phyloP scores from a whole-genome alignment of 768 basidiomycete genomes.

The Lactifluus pinguis region DNA sequence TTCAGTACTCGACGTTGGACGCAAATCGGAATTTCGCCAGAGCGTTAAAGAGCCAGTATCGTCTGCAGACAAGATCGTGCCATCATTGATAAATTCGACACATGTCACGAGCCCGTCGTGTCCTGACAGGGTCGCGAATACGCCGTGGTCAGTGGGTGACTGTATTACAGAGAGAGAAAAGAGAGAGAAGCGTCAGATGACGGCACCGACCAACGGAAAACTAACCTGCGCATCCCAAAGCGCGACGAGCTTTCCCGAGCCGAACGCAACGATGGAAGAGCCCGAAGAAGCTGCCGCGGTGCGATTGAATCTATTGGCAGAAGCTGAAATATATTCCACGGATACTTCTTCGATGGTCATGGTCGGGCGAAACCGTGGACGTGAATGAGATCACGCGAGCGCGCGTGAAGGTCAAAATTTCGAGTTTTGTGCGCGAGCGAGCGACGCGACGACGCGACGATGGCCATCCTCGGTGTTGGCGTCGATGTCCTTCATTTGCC shows the following conservation, averaged over 20 bases:
- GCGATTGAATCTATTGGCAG: constrained; percentile 38
- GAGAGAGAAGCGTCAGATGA: not conserved
- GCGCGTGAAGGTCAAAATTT: not conserved
- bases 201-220: constrained; percentile 2
- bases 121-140: constrained; percentile 63
- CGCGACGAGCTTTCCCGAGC: constrained; percentile 44
- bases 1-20: constrained; percentile 14
- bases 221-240: constrained; percentile 51
- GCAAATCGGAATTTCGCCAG: constrained; percentile 43
- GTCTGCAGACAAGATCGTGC: constrained; percentile 61
- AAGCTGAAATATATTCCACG: constrained; percentile 37
- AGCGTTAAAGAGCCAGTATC: constrained; percentile 56
- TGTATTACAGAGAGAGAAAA: not conserved
- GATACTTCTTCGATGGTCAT: constrained; percentile 7
- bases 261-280: constrained; percentile 43
- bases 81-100: constrained; percentile 52
- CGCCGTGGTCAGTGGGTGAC: constrained; percentile 36
- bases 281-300: constrained; percentile 30
- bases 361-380: not conserved
- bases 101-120: constrained; percentile 71
- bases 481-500: constrained; percentile 66
- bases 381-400: not conserved
- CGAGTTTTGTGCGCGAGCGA: not conserved
- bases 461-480: constrained; percentile 67
- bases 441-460: constrained; percentile 18